Evolutionary conservation across 2,329 filamentous ascomycete species (phyloP).

Genomic region (Claviceps cyperi): DNA sequence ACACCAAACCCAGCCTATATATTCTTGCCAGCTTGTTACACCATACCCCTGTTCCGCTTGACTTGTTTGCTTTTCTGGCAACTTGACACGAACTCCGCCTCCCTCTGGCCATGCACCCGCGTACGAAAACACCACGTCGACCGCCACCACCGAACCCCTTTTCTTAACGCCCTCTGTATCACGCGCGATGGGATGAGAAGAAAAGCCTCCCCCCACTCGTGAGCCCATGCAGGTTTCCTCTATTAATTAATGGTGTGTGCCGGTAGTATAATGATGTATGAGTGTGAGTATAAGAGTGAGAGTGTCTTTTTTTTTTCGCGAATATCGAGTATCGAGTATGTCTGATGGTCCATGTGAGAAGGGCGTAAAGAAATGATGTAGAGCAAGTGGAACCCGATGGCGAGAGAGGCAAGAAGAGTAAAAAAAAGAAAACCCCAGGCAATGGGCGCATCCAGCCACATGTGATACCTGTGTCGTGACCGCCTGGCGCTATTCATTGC

Average conservation of each 20-base stretch:
- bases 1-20: constrained; percentile 14
- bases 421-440: constrained; percentile 1
- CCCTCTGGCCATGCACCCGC: constrained; percentile 1
- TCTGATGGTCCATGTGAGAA: constrained; percentile 3
- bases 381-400: constrained; percentile 5
- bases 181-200: not conserved
- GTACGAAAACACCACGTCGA: not conserved
- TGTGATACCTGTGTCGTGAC: constrained; percentile 21
- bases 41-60: constrained; percentile 1
- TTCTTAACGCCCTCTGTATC: not conserved
- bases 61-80: constrained; percentile 2
- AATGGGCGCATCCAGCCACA: constrained; percentile 14
- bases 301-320: not conserved
- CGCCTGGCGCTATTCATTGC: constrained; percentile 25
- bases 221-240: not conserved
- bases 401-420: constrained; percentile 16
- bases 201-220: not conserved
- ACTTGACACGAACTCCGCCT: not conserved
- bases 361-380: constrained; percentile 12
- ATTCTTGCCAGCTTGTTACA: constrained; percentile 5
- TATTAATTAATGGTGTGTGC: constrained; percentile 3
- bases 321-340: not conserved
- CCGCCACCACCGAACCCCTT: not conserved
- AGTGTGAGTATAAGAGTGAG: not conserved
- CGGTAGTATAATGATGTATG: not conserved